Conservation (phyloP, 1,139 yeast species). For the Suhomyces bokatorum region DNA sequence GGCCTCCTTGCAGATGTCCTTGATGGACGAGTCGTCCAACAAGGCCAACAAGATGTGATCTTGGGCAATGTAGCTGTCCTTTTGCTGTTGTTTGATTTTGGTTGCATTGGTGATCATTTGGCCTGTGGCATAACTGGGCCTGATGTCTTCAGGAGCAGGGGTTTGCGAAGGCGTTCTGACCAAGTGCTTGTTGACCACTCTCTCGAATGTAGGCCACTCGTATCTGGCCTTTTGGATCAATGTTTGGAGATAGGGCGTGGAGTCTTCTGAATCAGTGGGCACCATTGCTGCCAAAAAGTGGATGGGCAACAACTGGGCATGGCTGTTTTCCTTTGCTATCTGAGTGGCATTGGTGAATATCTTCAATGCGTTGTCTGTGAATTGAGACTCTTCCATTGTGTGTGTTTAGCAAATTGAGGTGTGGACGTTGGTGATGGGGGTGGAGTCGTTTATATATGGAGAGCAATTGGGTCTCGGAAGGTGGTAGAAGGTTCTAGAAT, state of each 20-base stretch:
- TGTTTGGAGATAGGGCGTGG: slow-evolving; percentile 76
- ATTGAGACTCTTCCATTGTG: slow-evolving; percentile 65
- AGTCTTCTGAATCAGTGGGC: slow-evolving; percentile 67
- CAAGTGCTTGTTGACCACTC: slow-evolving; percentile 75
- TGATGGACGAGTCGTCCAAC: slow-evolving; percentile 71
- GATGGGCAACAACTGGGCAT: slow-evolving; percentile 79
- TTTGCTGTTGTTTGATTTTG: slow-evolving; percentile 80
- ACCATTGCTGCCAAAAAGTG: slow-evolving; percentile 93
- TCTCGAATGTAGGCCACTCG: slow-evolving; percentile 80
- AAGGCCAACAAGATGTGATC: slow-evolving; percentile 89
- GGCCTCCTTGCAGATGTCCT: slow-evolving; percentile 73
- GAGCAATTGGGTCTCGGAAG: neutral
- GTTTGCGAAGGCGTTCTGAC: slow-evolving; percentile 84
- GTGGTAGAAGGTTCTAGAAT: slow-evolving; percentile 9
- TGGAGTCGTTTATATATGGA: neutral
- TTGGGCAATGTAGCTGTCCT: slow-evolving; percentile 89
- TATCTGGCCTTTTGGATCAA: slow-evolving; percentile 82
- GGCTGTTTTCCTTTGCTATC: slow-evolving; percentile 80
- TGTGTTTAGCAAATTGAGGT: neutral
- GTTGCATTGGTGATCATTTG: slow-evolving; percentile 68
- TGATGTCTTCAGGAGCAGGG: slow-evolving; percentile 80
- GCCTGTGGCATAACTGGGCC: slow-evolving; percentile 69
- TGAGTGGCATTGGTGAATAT: slow-evolving; percentile 77
- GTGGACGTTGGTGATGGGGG: neutral
- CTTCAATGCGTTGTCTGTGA: slow-evolving; percentile 90